Conservation (phyloP, 164 flowering plant genomes). For the Nelumbo lutea region DNA sequence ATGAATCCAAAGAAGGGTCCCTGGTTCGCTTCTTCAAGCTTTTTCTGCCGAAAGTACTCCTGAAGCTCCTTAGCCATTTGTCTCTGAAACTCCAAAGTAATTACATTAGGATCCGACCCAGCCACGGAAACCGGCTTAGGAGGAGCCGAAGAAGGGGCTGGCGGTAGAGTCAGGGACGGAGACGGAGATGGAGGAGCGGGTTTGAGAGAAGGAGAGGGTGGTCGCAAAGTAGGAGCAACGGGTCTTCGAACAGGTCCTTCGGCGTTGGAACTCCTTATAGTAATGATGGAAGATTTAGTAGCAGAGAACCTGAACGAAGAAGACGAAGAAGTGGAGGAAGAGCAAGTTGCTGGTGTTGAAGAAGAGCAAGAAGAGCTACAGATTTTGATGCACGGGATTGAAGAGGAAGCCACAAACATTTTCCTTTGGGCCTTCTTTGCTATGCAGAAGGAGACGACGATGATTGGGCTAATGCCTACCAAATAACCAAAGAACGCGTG, state of each 20-base stretch:
- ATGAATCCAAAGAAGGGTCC: conserved; percentile 93
- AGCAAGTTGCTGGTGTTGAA: conserved; percentile 23
- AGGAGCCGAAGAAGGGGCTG: conserved; percentile 26
- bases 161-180: conserved; percentile 26
- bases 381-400: conserved; percentile 57
- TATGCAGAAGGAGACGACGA: conserved; percentile 13
- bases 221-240: conserved; percentile 42
- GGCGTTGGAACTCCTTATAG: conserved; percentile 62
- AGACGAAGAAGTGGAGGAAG: conserved; percentile 29
- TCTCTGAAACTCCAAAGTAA: conserved; percentile 91
- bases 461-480: not conserved
- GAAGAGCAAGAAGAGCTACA: conserved; percentile 19
- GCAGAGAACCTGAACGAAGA: conserved; percentile 33
- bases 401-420: conserved; percentile 59
- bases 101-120: conserved; percentile 26
- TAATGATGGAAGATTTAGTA: conserved; percentile 23
- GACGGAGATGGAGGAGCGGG: conserved; percentile 46
- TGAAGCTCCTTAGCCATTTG: conserved; percentile 91
- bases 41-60: conserved; percentile 85
- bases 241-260: conserved; percentile 87
- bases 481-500: not conserved
- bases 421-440: conserved; percentile 4
- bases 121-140: conserved; percentile 17
- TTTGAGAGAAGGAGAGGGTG: conserved; percentile 32
- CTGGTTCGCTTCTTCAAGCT: conserved; percentile 69